Percentiles rank a stretch among this genome's conserved stretches.
These are phyloP conservation scores for Nissolia schottii DNA, from an alignment of 306 rosid species.

Conservation along the genomic window DNA sequence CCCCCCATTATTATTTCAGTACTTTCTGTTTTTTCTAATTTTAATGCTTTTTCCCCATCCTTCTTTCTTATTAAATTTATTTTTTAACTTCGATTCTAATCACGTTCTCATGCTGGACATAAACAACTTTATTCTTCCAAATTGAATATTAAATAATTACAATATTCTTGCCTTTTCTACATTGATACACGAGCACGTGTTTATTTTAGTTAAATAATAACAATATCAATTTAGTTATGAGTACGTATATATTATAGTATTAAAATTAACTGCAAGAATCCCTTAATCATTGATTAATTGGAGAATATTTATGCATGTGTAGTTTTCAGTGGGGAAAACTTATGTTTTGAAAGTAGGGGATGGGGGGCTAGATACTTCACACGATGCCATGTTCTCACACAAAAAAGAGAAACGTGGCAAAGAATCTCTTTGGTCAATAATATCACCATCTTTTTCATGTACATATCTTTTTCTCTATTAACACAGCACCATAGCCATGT, in stretches of 20 bases:
- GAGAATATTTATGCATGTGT: background rate
- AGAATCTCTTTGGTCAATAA: slow-evolving; percentile 2
- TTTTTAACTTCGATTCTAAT: background rate
- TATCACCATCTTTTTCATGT: background rate
- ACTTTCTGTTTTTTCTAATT: background rate
- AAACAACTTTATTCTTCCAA: slow-evolving; percentile 1
- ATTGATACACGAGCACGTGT: background rate
- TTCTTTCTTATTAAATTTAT: background rate
- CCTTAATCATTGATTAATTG: background rate
- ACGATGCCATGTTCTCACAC: background rate
- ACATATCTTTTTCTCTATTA: background rate
- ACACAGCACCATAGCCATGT: background rate
- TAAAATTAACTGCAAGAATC: background rate
- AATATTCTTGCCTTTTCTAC: background rate
- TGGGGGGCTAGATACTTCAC: background rate
- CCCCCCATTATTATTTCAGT: background rate
- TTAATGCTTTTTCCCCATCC: background rate
- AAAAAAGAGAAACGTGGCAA: background rate
- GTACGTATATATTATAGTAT: too few species aligned
- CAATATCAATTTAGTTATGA: background rate
- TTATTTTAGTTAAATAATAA: background rate
- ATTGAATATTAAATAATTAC: background rate
- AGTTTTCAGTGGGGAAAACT: background rate
- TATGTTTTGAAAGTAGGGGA: background rate
- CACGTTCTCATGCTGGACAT: background rate